Conservation (phyloP, 768 basidiomycete genomes). For the Xerocomellus intermedius region DNA sequence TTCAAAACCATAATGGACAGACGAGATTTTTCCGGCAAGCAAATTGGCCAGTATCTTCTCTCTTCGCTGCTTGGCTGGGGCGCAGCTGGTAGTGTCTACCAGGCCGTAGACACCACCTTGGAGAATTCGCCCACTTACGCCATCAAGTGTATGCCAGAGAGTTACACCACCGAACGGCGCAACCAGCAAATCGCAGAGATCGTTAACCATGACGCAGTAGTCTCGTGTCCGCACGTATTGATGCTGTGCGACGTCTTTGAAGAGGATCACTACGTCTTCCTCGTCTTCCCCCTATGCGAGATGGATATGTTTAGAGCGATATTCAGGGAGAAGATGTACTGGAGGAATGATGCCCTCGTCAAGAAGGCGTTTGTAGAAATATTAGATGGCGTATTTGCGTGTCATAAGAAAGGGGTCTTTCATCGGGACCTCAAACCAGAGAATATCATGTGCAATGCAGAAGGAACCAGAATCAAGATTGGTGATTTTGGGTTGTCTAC, state of each 20-base stretch:
- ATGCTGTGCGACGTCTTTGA: conserved; percentile 60
- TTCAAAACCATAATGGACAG: background rate
- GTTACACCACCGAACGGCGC: conserved; percentile 47
- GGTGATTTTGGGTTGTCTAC: conserved; percentile 80
- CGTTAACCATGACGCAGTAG: conserved; percentile 45
- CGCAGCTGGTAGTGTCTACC: conserved; percentile 77
- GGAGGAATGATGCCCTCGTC: conserved; percentile 59
- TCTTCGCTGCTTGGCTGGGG: conserved; percentile 66
- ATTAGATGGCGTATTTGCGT: conserved; percentile 72
- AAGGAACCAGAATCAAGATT: conserved; percentile 53
- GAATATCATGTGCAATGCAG: conserved; percentile 63
- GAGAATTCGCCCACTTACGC: conserved; percentile 48
- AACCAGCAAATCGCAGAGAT: conserved; percentile 71
- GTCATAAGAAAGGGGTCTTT: conserved; percentile 67
- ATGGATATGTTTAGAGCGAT: conserved; percentile 64
- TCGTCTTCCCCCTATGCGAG: conserved; percentile 58
- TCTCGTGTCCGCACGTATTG: conserved; percentile 53
- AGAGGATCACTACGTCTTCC: conserved; percentile 59
- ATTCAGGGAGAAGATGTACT: conserved; percentile 52
- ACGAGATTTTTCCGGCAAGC: conserved; percentile 48
- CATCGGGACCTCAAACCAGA: conserved; percentile 91
- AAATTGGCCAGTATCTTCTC: conserved; percentile 62
- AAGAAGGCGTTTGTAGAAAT: conserved; percentile 70
- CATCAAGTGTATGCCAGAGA: conserved; percentile 70
- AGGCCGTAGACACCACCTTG: conserved; percentile 53